Evolutionary conservation across 148 eudicot genomes (phyloP).

Genomic region (Heliosperma pusillum): DNA sequence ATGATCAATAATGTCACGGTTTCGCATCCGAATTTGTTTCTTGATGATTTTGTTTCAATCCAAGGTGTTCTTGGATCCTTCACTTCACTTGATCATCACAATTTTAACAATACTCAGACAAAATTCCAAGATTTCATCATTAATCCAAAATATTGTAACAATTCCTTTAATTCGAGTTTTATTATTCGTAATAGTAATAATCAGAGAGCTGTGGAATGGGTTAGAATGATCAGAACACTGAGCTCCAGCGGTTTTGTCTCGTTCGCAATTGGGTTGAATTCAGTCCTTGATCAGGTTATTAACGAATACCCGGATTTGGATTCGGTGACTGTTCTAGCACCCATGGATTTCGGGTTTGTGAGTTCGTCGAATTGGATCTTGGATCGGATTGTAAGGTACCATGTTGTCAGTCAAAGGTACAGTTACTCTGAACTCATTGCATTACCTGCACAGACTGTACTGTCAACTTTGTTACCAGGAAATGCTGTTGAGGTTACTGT

Average conservation of each 20-base stretch:
- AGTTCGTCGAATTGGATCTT: conserved; percentile 38
- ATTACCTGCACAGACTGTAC: conserved; percentile 33
- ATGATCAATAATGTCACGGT: conserved; percentile 47
- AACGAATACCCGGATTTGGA: conserved; percentile 36
- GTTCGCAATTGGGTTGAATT: conserved; percentile 51
- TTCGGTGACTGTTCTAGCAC: conserved; percentile 48
- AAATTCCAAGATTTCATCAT: conserved; percentile 8
- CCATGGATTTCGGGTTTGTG: conserved; percentile 38
- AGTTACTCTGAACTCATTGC: conserved; percentile 31
- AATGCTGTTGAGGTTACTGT: conserved; percentile 32
- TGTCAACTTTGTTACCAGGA: conserved; percentile 40
- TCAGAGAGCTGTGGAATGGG: conserved; percentile 31
- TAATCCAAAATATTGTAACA: conserved; percentile 20
- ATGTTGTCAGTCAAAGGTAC: conserved; percentile 39
- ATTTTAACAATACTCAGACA: conserved; percentile 18
- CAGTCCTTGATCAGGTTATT: conserved; percentile 42
- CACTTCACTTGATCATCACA: conserved; percentile 21
- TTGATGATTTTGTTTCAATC: conserved; percentile 39
- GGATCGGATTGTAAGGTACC: conserved; percentile 48
- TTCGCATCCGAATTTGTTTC: conserved; percentile 65
- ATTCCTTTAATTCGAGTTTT: background rate
- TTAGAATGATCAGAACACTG: conserved; percentile 28
- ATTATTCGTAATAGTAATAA: background rate
- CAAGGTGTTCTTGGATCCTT: conserved; percentile 61
- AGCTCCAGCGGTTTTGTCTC: conserved; percentile 50